These are phyloP conservation scores for Fusarium paranaense DNA, from an alignment of 2,329 filamentous ascomycete species.

Conservation along the genomic window DNA sequence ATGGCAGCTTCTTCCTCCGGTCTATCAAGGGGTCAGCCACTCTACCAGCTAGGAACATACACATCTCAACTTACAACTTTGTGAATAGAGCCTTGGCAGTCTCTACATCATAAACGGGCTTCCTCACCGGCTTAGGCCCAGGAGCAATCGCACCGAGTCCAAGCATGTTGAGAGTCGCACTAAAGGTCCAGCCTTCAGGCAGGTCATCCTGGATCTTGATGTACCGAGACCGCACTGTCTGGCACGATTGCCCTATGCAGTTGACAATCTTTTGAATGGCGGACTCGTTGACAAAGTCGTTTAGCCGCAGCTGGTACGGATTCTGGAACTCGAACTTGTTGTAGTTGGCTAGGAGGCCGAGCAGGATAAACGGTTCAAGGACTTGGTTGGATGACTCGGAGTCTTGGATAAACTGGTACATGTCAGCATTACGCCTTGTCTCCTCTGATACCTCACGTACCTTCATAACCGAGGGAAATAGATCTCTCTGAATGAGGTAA, in stretches of 20 bases:
- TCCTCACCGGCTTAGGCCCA: constrained; percentile 71
- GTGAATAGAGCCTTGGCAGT: constrained; percentile 85
- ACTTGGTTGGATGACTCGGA: constrained; percentile 72
- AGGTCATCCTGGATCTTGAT: constrained; percentile 89
- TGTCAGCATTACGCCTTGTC: not conserved
- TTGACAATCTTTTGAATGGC: constrained; percentile 85
- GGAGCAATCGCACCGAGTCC: constrained; percentile 82
- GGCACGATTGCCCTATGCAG: constrained; percentile 80
- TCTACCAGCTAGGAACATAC: not conserved
- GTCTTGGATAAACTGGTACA: constrained; percentile 80
- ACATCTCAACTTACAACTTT: constrained; percentile 71
- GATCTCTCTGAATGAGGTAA: constrained; percentile 93
- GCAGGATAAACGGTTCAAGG: constrained; percentile 81
- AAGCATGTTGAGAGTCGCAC: constrained; percentile 84
- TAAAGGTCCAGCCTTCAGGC: constrained; percentile 88
- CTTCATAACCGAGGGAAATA: constrained; percentile 96
- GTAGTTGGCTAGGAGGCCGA: constrained; percentile 93
- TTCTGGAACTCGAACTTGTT: constrained; percentile 99
- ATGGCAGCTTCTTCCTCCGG: constrained; percentile 84
- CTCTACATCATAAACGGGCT: constrained; percentile 75
- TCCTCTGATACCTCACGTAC: constrained; percentile 57
- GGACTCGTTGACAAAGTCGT: constrained; percentile 93
- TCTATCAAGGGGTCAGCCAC: constrained; percentile 56
- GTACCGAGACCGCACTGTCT: constrained; percentile 77
- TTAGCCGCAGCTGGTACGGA: constrained; percentile 89